Conservation (phyloP, 169 alveolate genomes). For the Plasmodium gallinaceum region DNA sequence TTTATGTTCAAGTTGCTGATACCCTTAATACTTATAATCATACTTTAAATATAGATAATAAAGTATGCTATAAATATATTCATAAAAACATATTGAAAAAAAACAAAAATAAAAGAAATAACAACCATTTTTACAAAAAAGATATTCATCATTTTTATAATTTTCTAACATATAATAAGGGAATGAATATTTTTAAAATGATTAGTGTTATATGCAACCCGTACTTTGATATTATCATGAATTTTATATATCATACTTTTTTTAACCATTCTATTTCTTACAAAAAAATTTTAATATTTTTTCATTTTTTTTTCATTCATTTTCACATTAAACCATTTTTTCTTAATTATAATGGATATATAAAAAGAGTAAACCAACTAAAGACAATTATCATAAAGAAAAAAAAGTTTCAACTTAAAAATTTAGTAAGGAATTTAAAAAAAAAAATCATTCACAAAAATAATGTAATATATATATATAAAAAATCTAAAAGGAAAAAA, state of each 20-base stretch:
- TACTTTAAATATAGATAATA: constrained; percentile 2
- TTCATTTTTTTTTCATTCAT: constrained; percentile 36
- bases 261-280: constrained; percentile 17
- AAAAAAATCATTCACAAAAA: not conserved
- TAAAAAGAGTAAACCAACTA: not conserved
- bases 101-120: not conserved
- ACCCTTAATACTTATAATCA: constrained; percentile 51
- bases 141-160: constrained; percentile 55
- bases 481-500: not conserved
- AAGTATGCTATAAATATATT: not conserved
- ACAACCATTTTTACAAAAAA: not conserved
- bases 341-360: not conserved
- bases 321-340: constrained; percentile 44
- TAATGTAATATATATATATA: not conserved
- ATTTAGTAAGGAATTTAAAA: not conserved
- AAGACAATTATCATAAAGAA: not conserved
- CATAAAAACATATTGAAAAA: not conserved
- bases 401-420: not conserved
- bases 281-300: constrained; percentile 29
- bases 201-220: constrained; percentile 26
- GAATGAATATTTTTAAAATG: constrained; percentile 49
- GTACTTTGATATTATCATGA: constrained; percentile 12
- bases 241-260: constrained; percentile 38
- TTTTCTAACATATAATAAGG: constrained; percentile 50
- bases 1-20: constrained; percentile 28